Evolutionary conservation across 2,329 filamentous ascomycete species (phyloP).

Genomic region (Ascocoryne sarcoides): DNA sequence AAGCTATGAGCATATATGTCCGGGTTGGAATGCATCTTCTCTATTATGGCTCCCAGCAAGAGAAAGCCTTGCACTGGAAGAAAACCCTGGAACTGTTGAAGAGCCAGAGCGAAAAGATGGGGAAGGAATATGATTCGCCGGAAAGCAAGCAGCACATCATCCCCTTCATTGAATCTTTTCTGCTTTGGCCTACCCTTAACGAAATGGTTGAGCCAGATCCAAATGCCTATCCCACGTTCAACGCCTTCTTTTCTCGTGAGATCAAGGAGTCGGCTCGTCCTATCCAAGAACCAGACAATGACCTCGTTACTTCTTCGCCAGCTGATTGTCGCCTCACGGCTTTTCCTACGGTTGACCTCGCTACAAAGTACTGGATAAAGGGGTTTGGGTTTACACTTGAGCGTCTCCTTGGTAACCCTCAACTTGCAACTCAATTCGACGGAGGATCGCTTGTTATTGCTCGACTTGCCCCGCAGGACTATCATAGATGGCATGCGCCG

Average conservation of each 20-base stretch:
- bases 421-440: conserved; percentile 28
- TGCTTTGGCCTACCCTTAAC: conserved; percentile 4
- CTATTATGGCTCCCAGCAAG: conserved; percentile 12
- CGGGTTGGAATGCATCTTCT: conserved; percentile 14
- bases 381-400: conserved; percentile 35
- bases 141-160: conserved; percentile 13
- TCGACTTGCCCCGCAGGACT: conserved; percentile 36
- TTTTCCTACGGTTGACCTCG: conserved; percentile 75
- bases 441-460: conserved; percentile 34
- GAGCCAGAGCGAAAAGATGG: conserved; percentile 13
- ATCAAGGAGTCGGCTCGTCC: conserved; percentile 14
- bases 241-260: conserved; percentile 13
- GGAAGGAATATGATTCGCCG: conserved; percentile 12
- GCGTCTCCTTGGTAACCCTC: conserved; percentile 30
- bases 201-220: conserved; percentile 14
- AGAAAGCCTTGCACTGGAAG: conserved; percentile 13
- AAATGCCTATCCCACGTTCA: conserved; percentile 11
- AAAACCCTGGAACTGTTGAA: conserved; percentile 10
- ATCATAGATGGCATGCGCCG: conserved; percentile 37
- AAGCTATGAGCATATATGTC: conserved; percentile 15
- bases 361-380: conserved; percentile 60
- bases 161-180: conserved; percentile 13
- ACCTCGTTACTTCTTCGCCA: conserved; percentile 12
- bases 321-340: conserved; percentile 88
- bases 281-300: conserved; percentile 13